Percentiles rank a stretch among this genome's conserved stretches.
These are phyloP conservation scores for Trichocladium antarcticum DNA, from an alignment of 495 filamentous ascomycete genomes.

Conservation along the genomic window DNA sequence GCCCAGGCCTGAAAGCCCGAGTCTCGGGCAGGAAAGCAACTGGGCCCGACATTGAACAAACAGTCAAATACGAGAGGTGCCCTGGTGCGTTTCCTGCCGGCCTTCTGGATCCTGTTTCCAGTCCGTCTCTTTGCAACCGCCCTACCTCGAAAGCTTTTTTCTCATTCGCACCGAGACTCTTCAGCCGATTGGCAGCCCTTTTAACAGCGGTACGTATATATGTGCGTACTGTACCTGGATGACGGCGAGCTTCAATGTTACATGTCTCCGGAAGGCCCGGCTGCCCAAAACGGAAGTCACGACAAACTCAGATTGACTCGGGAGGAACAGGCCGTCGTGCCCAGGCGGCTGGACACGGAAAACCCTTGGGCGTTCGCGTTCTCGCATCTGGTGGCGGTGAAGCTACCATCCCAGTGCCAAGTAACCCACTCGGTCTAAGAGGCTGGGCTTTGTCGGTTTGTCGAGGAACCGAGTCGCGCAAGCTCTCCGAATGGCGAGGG, in stretches of 20 bases:
- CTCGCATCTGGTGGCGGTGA: background rate
- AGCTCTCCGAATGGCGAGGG: background rate
- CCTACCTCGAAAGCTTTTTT: background rate
- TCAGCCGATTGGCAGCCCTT: background rate
- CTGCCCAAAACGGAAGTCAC: slow-evolving; percentile 4
- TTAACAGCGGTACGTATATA: slow-evolving; percentile 8
- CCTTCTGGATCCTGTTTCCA: background rate
- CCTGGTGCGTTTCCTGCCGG: background rate
- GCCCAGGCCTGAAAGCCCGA: background rate
- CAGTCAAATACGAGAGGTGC: slow-evolving; percentile 9
- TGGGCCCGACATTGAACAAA: background rate
- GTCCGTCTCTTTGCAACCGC: background rate
- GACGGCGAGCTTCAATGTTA: no score
- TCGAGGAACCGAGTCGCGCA: background rate
- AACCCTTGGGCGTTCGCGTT: background rate
- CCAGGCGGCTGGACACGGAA: background rate
- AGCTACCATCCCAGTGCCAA: background rate
- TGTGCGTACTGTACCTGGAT: no score
- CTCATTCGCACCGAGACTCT: no score
- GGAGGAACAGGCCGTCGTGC: background rate
- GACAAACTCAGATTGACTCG: background rate
- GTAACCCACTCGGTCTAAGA: background rate
- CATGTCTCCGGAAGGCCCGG: slow-evolving; percentile 1
- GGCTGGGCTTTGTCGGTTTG: background rate
- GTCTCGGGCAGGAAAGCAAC: slow-evolving; percentile 6